Conservation (phyloP, 805 yeast species). For the Monosporozyma unispora region DNA sequence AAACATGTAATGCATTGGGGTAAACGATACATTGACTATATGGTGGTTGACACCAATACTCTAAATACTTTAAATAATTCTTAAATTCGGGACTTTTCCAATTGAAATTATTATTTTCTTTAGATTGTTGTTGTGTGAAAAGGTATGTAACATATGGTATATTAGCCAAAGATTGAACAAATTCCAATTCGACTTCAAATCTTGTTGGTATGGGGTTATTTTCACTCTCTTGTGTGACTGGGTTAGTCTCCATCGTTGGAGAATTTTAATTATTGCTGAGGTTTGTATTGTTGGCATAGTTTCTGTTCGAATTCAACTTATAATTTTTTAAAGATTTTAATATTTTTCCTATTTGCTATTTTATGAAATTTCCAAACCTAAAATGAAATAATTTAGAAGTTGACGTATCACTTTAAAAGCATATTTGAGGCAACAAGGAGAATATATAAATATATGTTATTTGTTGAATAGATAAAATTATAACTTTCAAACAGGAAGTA, state of each 20-base stretch:
- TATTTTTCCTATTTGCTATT: no score
- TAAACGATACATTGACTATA: slow-evolving; percentile 45
- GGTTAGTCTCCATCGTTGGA: neutral
- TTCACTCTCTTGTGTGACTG: neutral
- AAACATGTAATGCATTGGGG: slow-evolving; percentile 80
- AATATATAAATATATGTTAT: no score
- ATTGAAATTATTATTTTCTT: slow-evolving; percentile 22
- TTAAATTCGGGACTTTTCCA: slow-evolving; percentile 59
- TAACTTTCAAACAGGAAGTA: neutral
- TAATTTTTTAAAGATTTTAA: no score
- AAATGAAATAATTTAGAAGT: neutral
- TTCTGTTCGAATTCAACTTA: no score
- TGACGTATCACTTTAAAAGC: neutral
- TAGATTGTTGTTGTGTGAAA: slow-evolving; percentile 58
- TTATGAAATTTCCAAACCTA: neutral
- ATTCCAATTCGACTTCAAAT: slow-evolving; percentile 39
- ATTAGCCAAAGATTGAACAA: slow-evolving; percentile 86
- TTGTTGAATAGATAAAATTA: no score
- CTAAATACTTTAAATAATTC: slow-evolving; percentile 68
- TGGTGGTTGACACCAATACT: slow-evolving; percentile 75
- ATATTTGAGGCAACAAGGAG: no score
- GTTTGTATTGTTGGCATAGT: neutral
- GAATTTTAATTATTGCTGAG: neutral
- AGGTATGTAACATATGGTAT: slow-evolving; percentile 78
- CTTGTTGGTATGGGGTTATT: slow-evolving; percentile 40